Percentiles rank a stretch among this genome's conserved stretches.
Conservation (phyloP, 345 rosid genomes). For the Brassica incana region DNA sequence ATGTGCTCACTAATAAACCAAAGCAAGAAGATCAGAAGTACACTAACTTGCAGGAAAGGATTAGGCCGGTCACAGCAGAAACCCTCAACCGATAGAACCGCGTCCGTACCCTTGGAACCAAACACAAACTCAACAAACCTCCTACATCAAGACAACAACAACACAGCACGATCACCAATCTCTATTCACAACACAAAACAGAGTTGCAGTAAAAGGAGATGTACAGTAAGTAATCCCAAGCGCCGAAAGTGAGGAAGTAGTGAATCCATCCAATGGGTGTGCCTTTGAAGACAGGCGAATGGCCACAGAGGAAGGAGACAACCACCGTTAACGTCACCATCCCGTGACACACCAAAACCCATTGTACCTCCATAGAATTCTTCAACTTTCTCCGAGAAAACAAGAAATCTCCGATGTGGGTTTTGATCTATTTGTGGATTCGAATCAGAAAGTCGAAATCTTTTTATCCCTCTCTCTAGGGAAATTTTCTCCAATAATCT, state of each 20-base stretch:
- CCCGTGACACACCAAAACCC: conserved; percentile 74
- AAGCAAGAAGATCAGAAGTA: neutral
- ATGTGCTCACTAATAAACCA: neutral
- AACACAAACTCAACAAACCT: conserved; percentile 56
- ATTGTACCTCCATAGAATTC: conserved; percentile 52
- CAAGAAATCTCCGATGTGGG: neutral
- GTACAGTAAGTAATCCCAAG: conserved; percentile 83
- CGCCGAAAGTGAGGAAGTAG: conserved; percentile 84
- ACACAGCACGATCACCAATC: conserved; percentile 11
- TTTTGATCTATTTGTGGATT: neutral
- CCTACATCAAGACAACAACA: conserved; percentile 46
- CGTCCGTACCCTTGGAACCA: conserved; percentile 62
- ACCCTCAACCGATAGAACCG: conserved; percentile 57
- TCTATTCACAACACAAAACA: neutral
- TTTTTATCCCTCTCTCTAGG: neutral
- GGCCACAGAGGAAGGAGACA: conserved; percentile 88
- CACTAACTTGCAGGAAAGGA: conserved; percentile 71
- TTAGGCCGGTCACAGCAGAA: conserved; percentile 88
- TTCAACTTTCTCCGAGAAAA: neutral
- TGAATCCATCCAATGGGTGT: conserved; percentile 72
- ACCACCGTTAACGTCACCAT: conserved; percentile 58
- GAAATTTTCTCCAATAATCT: neutral
- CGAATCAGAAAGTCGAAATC: neutral
- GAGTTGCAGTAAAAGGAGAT: neutral
- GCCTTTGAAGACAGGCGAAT: conserved; percentile 87